Conservation (phyloP, 495 filamentous ascomycete genomes). For the Aspergillus ostianus region DNA sequence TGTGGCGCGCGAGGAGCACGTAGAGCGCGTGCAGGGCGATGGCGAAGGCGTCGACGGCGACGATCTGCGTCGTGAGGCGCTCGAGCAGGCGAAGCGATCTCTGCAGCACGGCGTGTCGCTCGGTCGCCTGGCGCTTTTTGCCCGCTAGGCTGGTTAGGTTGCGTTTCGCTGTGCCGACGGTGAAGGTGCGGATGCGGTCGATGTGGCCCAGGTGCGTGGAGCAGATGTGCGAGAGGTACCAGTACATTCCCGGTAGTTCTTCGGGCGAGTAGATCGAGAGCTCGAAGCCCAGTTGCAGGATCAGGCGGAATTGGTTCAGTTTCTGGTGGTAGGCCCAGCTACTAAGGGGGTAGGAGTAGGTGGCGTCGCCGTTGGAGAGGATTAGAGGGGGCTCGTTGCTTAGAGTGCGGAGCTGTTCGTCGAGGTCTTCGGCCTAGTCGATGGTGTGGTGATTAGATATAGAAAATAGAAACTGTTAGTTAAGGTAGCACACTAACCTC, state of each 20-base stretch:
- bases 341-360: conserved; percentile 70
- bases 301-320: conserved; percentile 78
- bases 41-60: conserved; percentile 68
- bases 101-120: conserved; percentile 40
- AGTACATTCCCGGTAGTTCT: conserved; percentile 88
- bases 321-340: conserved; percentile 91
- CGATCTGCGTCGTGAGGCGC: conserved; percentile 61
- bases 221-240: conserved; percentile 59
- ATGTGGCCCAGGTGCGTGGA: conserved; percentile 54
- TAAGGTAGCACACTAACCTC: conserved; percentile 49
- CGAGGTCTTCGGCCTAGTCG: conserved; percentile 65
- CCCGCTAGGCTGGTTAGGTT: conserved; percentile 26
- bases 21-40: conserved; percentile 68
- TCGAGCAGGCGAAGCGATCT: conserved; percentile 59
- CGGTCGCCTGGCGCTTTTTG: conserved; percentile 30
- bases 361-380: conserved; percentile 42
- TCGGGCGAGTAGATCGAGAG: conserved; percentile 83
- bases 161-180: conserved; percentile 33
- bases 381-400: conserved; percentile 59
- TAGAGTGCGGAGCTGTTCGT: conserved; percentile 64
- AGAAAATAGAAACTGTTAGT: background rate
- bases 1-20: conserved; percentile 59
- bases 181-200: conserved; percentile 69
- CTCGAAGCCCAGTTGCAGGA: conserved; percentile 94
- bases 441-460: background rate